Evolutionary conservation across 176 grass and related monocot species (phyloP).

Genomic region (Oryza coarctata): DNA sequence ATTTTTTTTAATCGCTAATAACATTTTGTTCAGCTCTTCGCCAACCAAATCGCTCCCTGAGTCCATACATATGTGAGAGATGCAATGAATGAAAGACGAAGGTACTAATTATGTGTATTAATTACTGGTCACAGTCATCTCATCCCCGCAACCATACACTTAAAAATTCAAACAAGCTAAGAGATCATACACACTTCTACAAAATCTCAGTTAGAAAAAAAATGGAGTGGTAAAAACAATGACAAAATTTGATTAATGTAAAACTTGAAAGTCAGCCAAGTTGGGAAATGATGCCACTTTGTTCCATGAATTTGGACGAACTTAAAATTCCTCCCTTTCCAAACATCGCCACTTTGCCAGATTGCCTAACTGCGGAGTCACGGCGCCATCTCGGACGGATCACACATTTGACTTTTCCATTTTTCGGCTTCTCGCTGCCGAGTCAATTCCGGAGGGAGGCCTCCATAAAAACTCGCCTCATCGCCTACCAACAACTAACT

Average conservation of each 20-base stretch:
- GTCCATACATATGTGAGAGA: neutral
- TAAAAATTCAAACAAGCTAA: neutral
- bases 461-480: constrained; percentile 29
- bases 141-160: neutral
- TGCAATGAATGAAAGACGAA: neutral
- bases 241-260: neutral
- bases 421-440: neutral
- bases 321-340: no score
- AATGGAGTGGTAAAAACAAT: no score
- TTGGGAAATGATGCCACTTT: neutral
- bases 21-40: no score
- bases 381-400: neutral
- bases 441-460: constrained; percentile 26
- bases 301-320: no score
- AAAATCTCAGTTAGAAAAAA: no score
- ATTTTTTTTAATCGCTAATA: no score
- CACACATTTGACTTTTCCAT: constrained; percentile 29
- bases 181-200: neutral
- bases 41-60: no score
- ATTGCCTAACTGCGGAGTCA: neutral
- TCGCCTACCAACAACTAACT: constrained; percentile 35
- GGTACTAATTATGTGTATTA: neutral
- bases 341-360: no score
- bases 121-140: neutral
- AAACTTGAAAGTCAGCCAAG: neutral